Evolutionary conservation across 1,139 yeast species (phyloP).

Genomic region (Taiozyma onychis): DNA sequence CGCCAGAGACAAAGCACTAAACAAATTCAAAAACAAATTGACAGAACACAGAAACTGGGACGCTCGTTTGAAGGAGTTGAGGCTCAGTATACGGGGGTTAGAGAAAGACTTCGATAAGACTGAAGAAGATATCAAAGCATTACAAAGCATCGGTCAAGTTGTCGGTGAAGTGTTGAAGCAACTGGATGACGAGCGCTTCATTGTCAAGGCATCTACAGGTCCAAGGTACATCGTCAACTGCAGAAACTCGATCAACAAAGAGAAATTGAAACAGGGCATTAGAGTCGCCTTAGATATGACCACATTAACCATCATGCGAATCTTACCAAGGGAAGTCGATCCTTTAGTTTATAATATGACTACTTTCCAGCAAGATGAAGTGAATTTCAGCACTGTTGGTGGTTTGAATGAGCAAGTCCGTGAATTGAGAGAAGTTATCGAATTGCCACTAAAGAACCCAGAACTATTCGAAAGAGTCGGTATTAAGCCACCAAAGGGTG

Average conservation of each 20-base stretch:
- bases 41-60: slow-evolving; percentile 96
- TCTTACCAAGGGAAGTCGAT: slow-evolving; percentile 96
- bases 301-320: slow-evolving; percentile 94
- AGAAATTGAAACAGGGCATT: slow-evolving; percentile 83
- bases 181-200: slow-evolving; percentile 89
- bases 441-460: slow-evolving; percentile 94
- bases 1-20: slow-evolving; percentile 76
- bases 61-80: slow-evolving; percentile 78
- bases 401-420: slow-evolving; percentile 95
- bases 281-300: slow-evolving; percentile 98
- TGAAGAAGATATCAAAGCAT: slow-evolving; percentile 93
- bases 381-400: slow-evolving; percentile 93
- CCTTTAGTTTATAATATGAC: slow-evolving; percentile 99
- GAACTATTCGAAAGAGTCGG: slow-evolving; percentile 95
- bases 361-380: slow-evolving; percentile 93
- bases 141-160: slow-evolving; percentile 96
- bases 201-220: slow-evolving; percentile 95
- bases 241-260: slow-evolving; percentile 85
- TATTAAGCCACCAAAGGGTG: slow-evolving; percentile 98
- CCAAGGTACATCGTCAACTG: slow-evolving; percentile 98
- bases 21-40: slow-evolving; percentile 77
- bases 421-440: slow-evolving; percentile 96
- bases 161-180: slow-evolving; percentile 97
- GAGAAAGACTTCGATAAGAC: slow-evolving; percentile 88
- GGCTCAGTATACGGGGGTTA: slow-evolving; percentile 77